Evolutionary conservation across 1,284 basidiomycete species (phyloP), one percentile per base, ranked within the genome.

Genomic region (Cryptococcus sp.): DNA sequence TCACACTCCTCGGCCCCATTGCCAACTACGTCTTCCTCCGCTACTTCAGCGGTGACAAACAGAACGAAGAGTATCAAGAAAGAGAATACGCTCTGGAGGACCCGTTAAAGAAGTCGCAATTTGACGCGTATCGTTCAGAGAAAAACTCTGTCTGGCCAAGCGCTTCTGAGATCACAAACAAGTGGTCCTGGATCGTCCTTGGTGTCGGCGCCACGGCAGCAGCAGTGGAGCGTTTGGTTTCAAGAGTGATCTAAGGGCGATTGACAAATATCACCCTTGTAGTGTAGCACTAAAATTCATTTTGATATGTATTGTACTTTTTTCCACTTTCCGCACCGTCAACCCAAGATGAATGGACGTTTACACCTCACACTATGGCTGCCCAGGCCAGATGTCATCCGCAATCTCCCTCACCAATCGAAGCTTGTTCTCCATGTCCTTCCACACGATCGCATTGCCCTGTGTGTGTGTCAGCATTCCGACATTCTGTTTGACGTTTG

Each of bases 371-470:
- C n/a, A 34, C 8, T 34, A 61, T 15, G 59, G 40, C 50, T 64
- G 48, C 16, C 63, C 63, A 1, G 57, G 57, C 73, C 73, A 75
- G 40, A 75, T 62, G 47, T 72, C 66, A 51, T 74, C 63, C 4
- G 67, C 70, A 37, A 75, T 65, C 38, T 66, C 65, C 6, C 62
- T 47, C 44, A 70, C 67, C 5, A 75, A 59, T 49, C 58, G 55
- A 26, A 75, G 59, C 64, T 76, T 76, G 52, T 59, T 63, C 55
- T 63, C 65, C 65, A 73, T 72, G 23, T 72, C 67, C 37, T 74
- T 66, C 51, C 65, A 62, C 19, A 58, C 64, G 47, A 75, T 64
- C 40, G 61, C 64, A 55, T 74, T 74, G 3, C 74, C 72, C 52
- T 54, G 23, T 19, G 5, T 8, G 7, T n/a, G 10, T n/a, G 26